Base-by-base conservation (phyloP, 139 green algal genomes). In the Gonium pectorale region DNA sequence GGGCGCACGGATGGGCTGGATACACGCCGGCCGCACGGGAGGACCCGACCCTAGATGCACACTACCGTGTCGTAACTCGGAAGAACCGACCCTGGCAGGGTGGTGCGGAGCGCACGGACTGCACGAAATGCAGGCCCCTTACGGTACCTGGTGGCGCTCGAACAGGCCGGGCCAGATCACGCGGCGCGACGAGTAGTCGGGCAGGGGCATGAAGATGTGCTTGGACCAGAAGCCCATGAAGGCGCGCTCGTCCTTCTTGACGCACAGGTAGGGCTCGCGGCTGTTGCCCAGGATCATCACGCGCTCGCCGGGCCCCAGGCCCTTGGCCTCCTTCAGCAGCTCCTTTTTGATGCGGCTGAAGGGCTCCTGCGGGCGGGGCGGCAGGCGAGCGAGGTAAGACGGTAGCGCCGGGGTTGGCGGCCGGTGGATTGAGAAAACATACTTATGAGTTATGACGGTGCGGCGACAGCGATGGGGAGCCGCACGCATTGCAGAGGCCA, bases 331-430 rank as follows among this genome's bases (percentile, higher is more conserved):
- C 83, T 96, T 96, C 29, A 96, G 33, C 37, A 99, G 89, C 75
- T 96, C 93, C 90, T 98, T 98, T 68, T 94, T 94, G 88, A 99
- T 98, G 79, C 95, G 91, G 83, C 86, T 95, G 89, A 92, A 93
- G 3, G 92, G 88, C 88, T 98, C 95, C 88, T 94, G 88, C 26
- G 22, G 7, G 31, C 19, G 31, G 19, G 31, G 31, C 66, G 66
- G 6, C 24, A 72, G n/a, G 38, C 9, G 33, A 73, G 37, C 19
- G 22, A 44, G 35, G 66, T 22, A 7, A 44, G 37, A 44, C 29
- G 33, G n/a, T 43, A 70, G n/a, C n/a, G n/a, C n/a, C n/a, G n/a
- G n/a, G n/a, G n/a, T n/a, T n/a, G n/a, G n/a, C n/a, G n/a, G n/a
- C n/a, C n/a, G n/a, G n/a, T n/a, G n/a, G n/a, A n/a, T n/a, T n/a